These are phyloP conservation scores for Aspergillus sp. DNA, from an alignment of 2,329 filamentous ascomycete species.

Conservation along the genomic window DNA sequence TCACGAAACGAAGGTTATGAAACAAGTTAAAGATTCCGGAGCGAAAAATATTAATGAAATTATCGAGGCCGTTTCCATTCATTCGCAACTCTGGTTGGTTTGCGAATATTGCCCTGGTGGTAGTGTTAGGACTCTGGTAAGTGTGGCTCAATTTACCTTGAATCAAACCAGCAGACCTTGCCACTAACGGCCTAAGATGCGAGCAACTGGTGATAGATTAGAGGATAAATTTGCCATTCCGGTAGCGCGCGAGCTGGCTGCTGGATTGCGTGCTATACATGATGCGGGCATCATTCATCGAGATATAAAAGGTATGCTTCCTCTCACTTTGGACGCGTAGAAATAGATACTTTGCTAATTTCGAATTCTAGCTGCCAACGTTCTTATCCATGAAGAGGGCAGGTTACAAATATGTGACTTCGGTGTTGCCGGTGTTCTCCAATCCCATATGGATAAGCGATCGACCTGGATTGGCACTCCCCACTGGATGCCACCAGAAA, in stretches of 20 bases:
- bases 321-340: neutral
- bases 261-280: conserved; percentile 62
- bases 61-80: conserved; percentile 63
- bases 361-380: conserved; percentile 54
- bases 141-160: conserved; percentile 19
- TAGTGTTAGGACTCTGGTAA: conserved; percentile 64
- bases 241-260: conserved; percentile 63
- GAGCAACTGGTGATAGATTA: conserved; percentile 50
- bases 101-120: conserved; percentile 67
- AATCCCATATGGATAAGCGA: conserved; percentile 60
- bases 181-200: conserved; percentile 39
- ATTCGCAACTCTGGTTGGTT: conserved; percentile 66
- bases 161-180: too few relatives aligned
- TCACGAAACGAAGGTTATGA: conserved; percentile 63
- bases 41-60: conserved; percentile 65
- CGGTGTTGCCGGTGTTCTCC: conserved; percentile 63
- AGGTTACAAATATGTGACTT: conserved; percentile 65
- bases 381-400: conserved; percentile 64
- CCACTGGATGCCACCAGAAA: conserved; percentile 66
- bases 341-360: conserved; percentile 9
- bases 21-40: conserved; percentile 61
- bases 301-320: conserved; percentile 58
- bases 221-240: conserved; percentile 64
- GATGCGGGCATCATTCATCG: conserved; percentile 66
- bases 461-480: conserved; percentile 66